phyloP scores from a whole-genome alignment of 257 asterid species.

The Gentiana macrophylla region DNA sequence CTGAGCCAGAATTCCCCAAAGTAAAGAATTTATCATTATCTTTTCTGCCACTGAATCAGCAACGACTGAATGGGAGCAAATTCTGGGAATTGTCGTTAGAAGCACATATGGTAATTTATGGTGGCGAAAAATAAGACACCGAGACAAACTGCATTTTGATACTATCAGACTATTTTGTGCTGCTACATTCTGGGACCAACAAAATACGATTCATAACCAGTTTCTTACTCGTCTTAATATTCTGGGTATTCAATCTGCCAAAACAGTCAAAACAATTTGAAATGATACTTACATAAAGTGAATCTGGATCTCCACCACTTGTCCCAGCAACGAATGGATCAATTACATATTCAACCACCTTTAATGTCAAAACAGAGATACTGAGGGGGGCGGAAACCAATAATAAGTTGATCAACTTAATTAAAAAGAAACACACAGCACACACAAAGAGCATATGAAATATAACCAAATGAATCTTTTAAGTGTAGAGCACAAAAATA shows the following conservation, averaged over 20 bases:
- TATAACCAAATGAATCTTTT: background rate
- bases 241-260: no score
- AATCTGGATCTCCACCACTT: conserved; percentile 81
- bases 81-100: no score
- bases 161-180: background rate
- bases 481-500: background rate
- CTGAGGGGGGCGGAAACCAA: conserved; percentile 47
- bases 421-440: background rate
- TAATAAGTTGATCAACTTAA: conserved; percentile 2
- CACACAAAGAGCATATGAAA: background rate
- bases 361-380: background rate
- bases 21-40: no score
- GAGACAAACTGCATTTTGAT: no score
- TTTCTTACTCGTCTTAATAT: no score
- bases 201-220: no score
- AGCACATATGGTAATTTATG: no score
- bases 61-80: no score
- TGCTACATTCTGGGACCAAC: background rate
- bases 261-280: no score
- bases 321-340: conserved; percentile 98
- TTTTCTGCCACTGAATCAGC: no score
- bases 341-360: conserved; percentile 90
- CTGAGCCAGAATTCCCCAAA: no score
- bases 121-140: no score
- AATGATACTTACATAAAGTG: conserved; percentile 69